Base-by-base conservation (phyloP, 1,284 basidiomycete species). In the Phylloboletellus chloephorus region DNA sequence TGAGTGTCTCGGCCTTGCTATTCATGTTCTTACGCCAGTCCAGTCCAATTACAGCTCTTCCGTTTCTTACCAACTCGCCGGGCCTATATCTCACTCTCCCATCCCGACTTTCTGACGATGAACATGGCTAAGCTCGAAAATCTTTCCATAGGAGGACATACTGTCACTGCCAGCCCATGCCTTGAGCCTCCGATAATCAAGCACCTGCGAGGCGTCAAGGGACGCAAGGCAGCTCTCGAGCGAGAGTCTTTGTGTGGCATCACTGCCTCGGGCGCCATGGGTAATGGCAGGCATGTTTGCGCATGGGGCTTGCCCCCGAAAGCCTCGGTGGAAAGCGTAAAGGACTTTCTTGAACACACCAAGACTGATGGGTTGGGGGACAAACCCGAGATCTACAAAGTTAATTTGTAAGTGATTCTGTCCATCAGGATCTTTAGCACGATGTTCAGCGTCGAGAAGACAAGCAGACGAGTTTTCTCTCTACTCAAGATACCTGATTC, bases 281-380 rank as follows among this genome's bases (percentile, higher is more conserved):
- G 72, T 37, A 57, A 64, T 21, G 74, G 74, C 11, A 72, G 61
- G 46, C 69, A 68, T 41, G 82, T 86, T 13, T 67, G 78, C 8
- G 49, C 85, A 2, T 73, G 66, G 57, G 85, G 84, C 1, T 56
- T 86, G 21, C 81, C 82, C 0, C 72, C 71, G 1, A 76, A 57
- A 48, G 55, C 70, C 7, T 52, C 54, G 2, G 36, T 55, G 3
- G 54, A 57, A 0, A 57, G 51, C 4, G 44, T 86, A n/a, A 61
- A 62, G 31, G 50, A 57, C 6, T 60, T 70, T 37, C 53, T 85
- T 31, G 61, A 62, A 22, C 60, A 54, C 31, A 79, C 67, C 52
- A 63, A 71, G 31, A 45, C 82, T 11, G 68, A 67, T 10, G 48
- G 46, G 7, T 56, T 67, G 34, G 57, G 63, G 19, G 65, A 65